Evolutionary conservation across 1,284 basidiomycete genomes (phyloP).

Genomic region (Trichosporon faecale): DNA sequence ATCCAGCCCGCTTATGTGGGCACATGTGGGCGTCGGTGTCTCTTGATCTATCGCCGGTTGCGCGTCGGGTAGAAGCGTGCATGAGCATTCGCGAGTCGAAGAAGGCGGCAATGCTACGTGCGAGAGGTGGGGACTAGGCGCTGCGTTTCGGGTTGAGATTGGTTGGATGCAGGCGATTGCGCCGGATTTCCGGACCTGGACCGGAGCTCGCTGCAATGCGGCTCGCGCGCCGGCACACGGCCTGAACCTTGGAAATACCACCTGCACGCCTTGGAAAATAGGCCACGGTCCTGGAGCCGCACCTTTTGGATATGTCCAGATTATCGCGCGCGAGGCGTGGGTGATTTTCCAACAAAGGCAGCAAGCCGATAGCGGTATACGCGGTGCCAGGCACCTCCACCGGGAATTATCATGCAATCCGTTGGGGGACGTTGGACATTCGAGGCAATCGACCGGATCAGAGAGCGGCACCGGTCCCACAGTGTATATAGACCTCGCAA

Average conservation of each 20-base stretch:
- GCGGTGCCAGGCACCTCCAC: neutral
- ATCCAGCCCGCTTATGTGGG: neutral
- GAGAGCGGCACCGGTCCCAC: neutral
- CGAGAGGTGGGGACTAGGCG: neutral
- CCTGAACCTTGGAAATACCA: conserved; percentile 7
- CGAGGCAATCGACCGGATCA: neutral
- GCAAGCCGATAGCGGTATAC: neutral
- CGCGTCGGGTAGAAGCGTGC: neutral
- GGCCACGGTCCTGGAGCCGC: neutral
- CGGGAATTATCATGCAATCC: neutral
- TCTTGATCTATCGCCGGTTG: neutral
- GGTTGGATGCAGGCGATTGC: neutral
- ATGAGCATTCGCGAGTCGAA: neutral
- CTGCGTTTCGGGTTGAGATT: neutral
- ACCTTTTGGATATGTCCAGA: neutral
- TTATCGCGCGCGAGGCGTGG: neutral
- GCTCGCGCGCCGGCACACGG: neutral
- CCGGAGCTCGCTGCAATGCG: neutral
- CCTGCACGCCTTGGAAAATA: conserved; percentile 4
- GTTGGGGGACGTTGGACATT: conserved; percentile 1
- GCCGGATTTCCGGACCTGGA: neutral
- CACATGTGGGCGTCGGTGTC: neutral
- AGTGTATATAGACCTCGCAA: neutral
- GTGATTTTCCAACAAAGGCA: neutral
- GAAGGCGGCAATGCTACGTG: neutral